Evolutionary conservation across 495 filamentous ascomycete species (phyloP).

Genomic region (Annulohypoxylon nitens): DNA sequence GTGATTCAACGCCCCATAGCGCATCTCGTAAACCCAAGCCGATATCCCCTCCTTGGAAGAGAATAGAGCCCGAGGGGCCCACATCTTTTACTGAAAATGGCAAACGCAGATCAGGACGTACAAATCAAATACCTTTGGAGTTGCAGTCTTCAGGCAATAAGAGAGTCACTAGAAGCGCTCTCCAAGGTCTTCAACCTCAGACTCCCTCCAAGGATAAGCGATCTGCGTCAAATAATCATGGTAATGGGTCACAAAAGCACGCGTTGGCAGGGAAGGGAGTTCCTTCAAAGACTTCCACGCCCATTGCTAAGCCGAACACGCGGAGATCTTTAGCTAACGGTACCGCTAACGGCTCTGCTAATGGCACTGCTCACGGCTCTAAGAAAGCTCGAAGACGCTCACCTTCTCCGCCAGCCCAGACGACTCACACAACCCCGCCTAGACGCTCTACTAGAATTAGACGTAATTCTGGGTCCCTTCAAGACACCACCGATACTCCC

Average conservation of each 20-base stretch:
- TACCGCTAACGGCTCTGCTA: slow-evolving; percentile 6
- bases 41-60: slow-evolving; percentile 94
- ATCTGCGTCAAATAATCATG: slow-evolving; percentile 27
- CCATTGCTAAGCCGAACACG: slow-evolving; percentile 50
- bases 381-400: slow-evolving; percentile 52
- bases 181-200: slow-evolving; percentile 51
- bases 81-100: slow-evolving; percentile 87
- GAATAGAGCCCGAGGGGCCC: slow-evolving; percentile 84
- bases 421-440: slow-evolving; percentile 48
- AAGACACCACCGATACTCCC: slow-evolving; percentile 32
- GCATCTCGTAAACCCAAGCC: slow-evolving; percentile 58
- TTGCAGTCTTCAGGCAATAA: slow-evolving; percentile 76
- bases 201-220: slow-evolving; percentile 42
- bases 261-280: slow-evolving; percentile 42
- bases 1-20: slow-evolving; percentile 55
- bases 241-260: slow-evolving; percentile 54
- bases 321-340: slow-evolving; percentile 42
- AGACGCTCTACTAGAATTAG: slow-evolving; percentile 53
- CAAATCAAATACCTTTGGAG: slow-evolving; percentile 79
- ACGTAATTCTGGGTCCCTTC: slow-evolving; percentile 54
- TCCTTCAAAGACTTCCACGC: slow-evolving; percentile 45
- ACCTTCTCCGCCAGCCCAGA: slow-evolving; percentile 42
- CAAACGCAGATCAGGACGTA: slow-evolving; percentile 85
- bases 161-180: slow-evolving; percentile 61
- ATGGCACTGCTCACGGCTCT: slow-evolving; percentile 41